Evolutionary conservation across 805 yeast genomes (phyloP).

Genomic region (Metschnikowia kofuensis): DNA sequence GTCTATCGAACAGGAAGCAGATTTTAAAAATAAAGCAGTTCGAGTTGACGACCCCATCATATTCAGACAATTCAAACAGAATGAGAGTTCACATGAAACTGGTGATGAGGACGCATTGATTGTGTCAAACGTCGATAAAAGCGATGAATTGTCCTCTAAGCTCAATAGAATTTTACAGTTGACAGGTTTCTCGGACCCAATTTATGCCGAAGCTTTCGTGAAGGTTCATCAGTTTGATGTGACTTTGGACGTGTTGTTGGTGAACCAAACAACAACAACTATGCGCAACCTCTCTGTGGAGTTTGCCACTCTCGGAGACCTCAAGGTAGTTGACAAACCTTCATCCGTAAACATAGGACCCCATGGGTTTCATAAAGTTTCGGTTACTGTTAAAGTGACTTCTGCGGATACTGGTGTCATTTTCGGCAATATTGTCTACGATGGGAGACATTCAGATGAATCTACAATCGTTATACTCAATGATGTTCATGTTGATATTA

Average conservation of each 20-base stretch:
- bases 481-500: constrained; percentile 92
- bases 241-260: constrained; percentile 86
- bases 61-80: constrained; percentile 73
- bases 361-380: constrained; percentile 91
- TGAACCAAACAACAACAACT: constrained; percentile 90
- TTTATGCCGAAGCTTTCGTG: constrained; percentile 95
- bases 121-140: constrained; percentile 51
- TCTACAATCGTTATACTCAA: constrained; percentile 86
- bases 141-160: constrained; percentile 68
- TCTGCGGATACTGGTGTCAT: constrained; percentile 98
- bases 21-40: constrained; percentile 60
- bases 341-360: constrained; percentile 89
- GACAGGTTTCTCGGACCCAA: constrained; percentile 98
- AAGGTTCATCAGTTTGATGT: constrained; percentile 97
- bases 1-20: constrained; percentile 54
- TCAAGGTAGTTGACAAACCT: constrained; percentile 91
- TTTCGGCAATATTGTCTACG: constrained; percentile 95
- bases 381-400: constrained; percentile 87
- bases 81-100: constrained; percentile 21
- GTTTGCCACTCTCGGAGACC: constrained; percentile 93
- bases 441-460: constrained; percentile 91
- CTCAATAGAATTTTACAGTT: constrained; percentile 85
- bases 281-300: constrained; percentile 89
- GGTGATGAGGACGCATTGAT: constrained; percentile 54
- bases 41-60: constrained; percentile 74